Evolutionary conservation across 352 stramenopile species (phyloP).

Genomic region (Phytophthora podocarpi): DNA sequence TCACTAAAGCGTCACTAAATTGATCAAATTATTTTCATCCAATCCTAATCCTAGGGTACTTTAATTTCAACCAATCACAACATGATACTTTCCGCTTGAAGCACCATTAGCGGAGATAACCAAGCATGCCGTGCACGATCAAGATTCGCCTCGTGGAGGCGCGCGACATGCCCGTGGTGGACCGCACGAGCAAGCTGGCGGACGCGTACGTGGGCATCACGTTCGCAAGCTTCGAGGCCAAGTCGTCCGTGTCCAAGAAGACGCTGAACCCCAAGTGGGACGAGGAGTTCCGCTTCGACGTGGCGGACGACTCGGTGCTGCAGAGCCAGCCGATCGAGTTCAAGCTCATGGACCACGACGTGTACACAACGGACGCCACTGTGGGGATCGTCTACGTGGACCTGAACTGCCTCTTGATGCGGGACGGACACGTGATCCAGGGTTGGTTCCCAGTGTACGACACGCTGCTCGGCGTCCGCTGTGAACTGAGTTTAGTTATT

Average conservation of each 20-base stretch:
- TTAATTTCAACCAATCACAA: neutral
- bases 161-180: constrained; percentile 86
- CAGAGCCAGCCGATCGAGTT: constrained; percentile 99
- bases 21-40: neutral
- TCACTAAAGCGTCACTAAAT: neutral
- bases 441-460: constrained; percentile 99
- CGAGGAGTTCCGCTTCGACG: constrained; percentile 98
- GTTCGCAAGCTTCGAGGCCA: constrained; percentile 87
- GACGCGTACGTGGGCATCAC: constrained; percentile 90
- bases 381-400: constrained; percentile 98
- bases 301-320: constrained; percentile 97
- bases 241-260: constrained; percentile 92
- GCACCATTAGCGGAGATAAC: neutral
- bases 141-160: constrained; percentile 92
- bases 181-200: constrained; percentile 82
- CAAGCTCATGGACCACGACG: constrained; percentile 95
- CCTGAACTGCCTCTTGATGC: constrained; percentile 98
- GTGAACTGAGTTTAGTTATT: constrained; percentile 95
- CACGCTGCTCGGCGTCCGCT: constrained; percentile 95
- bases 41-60: no score
- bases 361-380: constrained; percentile 93
- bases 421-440: constrained; percentile 91
- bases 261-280: constrained; percentile 97
- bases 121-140: constrained; percentile 90
- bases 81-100: neutral